Evolutionary conservation across 495 filamentous ascomycete genomes (phyloP).

Genomic region (Polyplosphaeria fusca): DNA sequence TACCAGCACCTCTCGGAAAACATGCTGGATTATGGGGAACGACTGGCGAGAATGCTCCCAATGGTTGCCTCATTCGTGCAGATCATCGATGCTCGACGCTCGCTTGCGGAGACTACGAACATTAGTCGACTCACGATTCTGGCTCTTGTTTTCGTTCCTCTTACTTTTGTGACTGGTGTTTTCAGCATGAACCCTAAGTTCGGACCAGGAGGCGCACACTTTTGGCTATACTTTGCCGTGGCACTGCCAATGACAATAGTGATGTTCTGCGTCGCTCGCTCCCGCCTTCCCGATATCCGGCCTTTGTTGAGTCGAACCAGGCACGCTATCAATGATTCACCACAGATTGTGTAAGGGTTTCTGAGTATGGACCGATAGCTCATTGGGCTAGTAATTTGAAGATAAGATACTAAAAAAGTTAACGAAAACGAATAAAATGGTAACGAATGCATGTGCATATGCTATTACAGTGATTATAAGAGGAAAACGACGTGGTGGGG

Average conservation of each 20-base stretch:
- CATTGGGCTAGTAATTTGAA: too few species aligned
- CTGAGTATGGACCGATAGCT: too few species aligned
- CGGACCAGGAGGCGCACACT: slow-evolving; percentile 10
- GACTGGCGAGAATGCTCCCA: slow-evolving; percentile 35
- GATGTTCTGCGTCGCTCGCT: slow-evolving; percentile 9
- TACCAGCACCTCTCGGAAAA: slow-evolving; percentile 15
- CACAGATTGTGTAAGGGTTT: too few species aligned
- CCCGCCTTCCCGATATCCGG: too few species aligned
- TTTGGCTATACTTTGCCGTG: slow-evolving; percentile 29
- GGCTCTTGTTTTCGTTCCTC: slow-evolving; percentile 42
- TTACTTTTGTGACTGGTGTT: slow-evolving; percentile 39
- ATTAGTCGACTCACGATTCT: slow-evolving; percentile 42
- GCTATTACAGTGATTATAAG: too few species aligned
- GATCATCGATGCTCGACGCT: slow-evolving; percentile 31
- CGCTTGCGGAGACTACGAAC: slow-evolving; percentile 37
- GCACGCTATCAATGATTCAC: too few species aligned
- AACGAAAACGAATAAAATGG: too few species aligned
- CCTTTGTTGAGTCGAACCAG: too few species aligned
- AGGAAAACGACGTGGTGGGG: too few species aligned
- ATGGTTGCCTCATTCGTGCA: slow-evolving; percentile 38
- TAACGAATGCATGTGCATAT: too few species aligned
- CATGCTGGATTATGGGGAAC: slow-evolving; percentile 25
- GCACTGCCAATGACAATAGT: slow-evolving; percentile 19
- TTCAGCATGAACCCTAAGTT: slow-evolving; percentile 39
- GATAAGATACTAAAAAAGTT: too few species aligned